Base-by-base conservation (phyloP, 2,329 filamentous ascomycete species). In the Alternaria arbusti region DNA sequence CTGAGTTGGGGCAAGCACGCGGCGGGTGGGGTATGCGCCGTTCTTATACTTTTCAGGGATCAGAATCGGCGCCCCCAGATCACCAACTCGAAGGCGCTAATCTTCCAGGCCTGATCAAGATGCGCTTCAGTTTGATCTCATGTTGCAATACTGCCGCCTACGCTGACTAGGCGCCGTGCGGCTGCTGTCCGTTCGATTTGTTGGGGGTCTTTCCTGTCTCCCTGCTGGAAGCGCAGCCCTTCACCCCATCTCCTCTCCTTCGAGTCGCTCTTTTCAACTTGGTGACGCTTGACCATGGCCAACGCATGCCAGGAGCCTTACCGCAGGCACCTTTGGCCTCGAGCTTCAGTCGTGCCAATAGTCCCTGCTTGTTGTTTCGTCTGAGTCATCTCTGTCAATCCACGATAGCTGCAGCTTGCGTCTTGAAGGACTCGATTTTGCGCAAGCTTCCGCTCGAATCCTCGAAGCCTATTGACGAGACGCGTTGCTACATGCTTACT, bases 91-190 rank as follows among this genome's bases (percentile, higher is more conserved):
- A 61, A 64, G 66, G 59, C 65, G 61, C 52, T 64, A 68, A 52
- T 64, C 66, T 66, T 71, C 74, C 71, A 71, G 70, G 68, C 74
- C 72, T 67, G 60, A 65, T 73, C 72, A 72, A 74, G 74, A 74
- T 69, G 64, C 61, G 62, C 65, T 59, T 59, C 65, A 69, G 65
- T 68, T 71, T 72, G 71, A 73, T 75, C 70, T 62, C 68, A 43
- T 56, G 59, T 62, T 64, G 63, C 26, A 64, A 57, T 49, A 59
- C 62, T 56, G 62, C 56, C 62, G 70, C 67, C 58, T 52, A 36
- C 63, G 67, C 69, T 70, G 67, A 69, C 60, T 69, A 68, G 69
- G 64, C 63, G 66, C 63, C 61, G 61, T 61, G 68, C 65, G 64
- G 51, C 52, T 64, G 50, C 54, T 59, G 51, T 65, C 54, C 36